phyloP scores from a whole-genome alignment of 2,329 filamentous ascomycete species.

The Colletotrichum zoysiae region DNA sequence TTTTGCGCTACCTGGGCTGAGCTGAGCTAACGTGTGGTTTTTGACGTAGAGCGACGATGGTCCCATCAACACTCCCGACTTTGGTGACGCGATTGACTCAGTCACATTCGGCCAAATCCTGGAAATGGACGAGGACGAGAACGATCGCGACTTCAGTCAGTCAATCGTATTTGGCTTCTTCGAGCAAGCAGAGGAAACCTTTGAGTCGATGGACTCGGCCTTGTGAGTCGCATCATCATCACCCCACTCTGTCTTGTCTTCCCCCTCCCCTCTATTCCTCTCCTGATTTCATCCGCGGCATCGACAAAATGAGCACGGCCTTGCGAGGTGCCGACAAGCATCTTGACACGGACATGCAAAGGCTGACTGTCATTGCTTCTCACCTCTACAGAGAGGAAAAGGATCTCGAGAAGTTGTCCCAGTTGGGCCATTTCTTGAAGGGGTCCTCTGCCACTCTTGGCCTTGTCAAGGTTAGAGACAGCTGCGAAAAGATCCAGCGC shows the following conservation, averaged over 20 bases:
- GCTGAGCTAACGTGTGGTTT: conserved; percentile 23
- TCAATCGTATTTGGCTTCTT: conserved; percentile 95
- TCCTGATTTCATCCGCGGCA: conserved; percentile 20
- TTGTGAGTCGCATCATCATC: conserved; percentile 73
- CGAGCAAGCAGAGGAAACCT: conserved; percentile 88
- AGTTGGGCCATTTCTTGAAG: conserved; percentile 95
- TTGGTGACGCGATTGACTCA: conserved; percentile 82
- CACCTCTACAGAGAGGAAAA: conserved; percentile 67
- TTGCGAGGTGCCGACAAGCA: background rate
- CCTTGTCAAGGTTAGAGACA: conserved; percentile 89
- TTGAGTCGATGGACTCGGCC: conserved; percentile 83
- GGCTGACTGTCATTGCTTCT: conserved; percentile 35
- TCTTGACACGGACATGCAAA: background rate
- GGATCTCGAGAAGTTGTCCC: conserved; percentile 81
- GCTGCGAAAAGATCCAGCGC: conserved; percentile 96
- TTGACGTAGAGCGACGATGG: conserved; percentile 44
- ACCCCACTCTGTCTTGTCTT: background rate
- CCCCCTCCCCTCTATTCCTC: conserved; percentile 17
- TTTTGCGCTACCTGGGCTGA: conserved; percentile 36
- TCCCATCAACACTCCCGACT: conserved; percentile 51
- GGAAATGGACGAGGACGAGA: conserved; percentile 95
- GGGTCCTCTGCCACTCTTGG: conserved; percentile 96
- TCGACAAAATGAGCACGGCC: background rate
- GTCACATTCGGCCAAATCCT: conserved; percentile 93
- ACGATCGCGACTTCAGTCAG: conserved; percentile 87